Percentiles rank a stretch among this genome's conserved stretches.
phyloP scores from a whole-genome alignment of 805 yeast species.

The Ascoidea asiatica region DNA sequence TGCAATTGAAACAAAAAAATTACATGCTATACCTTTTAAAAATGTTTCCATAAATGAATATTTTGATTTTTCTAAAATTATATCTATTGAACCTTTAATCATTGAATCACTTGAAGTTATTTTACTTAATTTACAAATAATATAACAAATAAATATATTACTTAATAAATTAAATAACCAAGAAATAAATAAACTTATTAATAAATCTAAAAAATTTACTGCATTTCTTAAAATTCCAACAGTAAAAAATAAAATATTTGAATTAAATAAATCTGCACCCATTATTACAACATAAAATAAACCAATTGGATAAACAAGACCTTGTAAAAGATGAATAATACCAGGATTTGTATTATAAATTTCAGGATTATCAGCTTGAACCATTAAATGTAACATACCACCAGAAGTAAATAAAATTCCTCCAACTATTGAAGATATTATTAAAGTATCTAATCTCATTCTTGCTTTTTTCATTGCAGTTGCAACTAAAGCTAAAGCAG shows the following conservation, averaged over 20 bases:
- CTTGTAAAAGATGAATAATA: conserved; percentile 39
- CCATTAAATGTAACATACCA: conserved; percentile 51
- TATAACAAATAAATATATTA: conserved; percentile 50
- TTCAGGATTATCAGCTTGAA: conserved; percentile 37
- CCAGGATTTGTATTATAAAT: conserved; percentile 34
- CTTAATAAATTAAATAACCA: conserved; percentile 56
- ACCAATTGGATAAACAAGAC: conserved; percentile 55
- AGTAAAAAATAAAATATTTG: conserved; percentile 58
- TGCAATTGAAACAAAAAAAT: conserved; percentile 65
- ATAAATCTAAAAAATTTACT: conserved; percentile 46
- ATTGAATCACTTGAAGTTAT: conserved; percentile 27
- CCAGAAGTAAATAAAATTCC: conserved; percentile 60
- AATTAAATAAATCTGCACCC: conserved; percentile 69
- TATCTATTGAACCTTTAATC: conserved; percentile 31
- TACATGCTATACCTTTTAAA: conserved; percentile 62
- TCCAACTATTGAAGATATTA: conserved; percentile 54
- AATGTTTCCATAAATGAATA: conserved; percentile 48
- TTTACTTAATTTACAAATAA: conserved; percentile 45
- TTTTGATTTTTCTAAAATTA: conserved; percentile 29
- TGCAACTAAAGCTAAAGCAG: conserved; percentile 75
- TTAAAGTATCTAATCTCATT: conserved; percentile 42
- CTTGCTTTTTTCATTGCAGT: conserved; percentile 77
- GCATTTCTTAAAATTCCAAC: conserved; percentile 62
- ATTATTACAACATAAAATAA: conserved; percentile 58
- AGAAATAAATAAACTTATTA: conserved; percentile 54